These are phyloP conservation scores for Cadophora sp. DNA, from an alignment of 2,329 filamentous ascomycete genomes.

Conservation along the genomic window DNA sequence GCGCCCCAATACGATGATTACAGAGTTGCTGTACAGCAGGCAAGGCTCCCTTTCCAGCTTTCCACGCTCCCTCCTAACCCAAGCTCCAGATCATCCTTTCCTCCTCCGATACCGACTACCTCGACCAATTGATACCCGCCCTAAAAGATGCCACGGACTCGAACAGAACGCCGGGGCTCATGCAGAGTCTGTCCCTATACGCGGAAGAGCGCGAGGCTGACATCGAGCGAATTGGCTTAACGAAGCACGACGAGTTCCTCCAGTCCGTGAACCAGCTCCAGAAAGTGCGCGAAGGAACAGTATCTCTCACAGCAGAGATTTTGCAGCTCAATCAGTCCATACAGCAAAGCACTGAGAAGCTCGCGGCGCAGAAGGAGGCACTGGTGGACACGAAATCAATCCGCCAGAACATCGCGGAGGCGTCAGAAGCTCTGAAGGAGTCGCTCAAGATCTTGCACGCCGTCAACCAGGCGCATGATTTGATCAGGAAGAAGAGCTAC, in stretches of 20 bases:
- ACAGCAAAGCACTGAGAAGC: slow-evolving; percentile 89
- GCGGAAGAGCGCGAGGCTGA: slow-evolving; percentile 86
- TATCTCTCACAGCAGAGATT: slow-evolving; percentile 87
- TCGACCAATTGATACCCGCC: slow-evolving; percentile 93
- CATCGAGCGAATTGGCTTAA: slow-evolving; percentile 93
- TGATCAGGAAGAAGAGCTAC: slow-evolving; percentile 91
- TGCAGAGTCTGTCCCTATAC: slow-evolving; percentile 81
- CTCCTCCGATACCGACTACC: slow-evolving; percentile 89
- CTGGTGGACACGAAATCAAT: slow-evolving; percentile 92
- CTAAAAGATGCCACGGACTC: slow-evolving; percentile 87
- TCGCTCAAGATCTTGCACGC: slow-evolving; percentile 91
- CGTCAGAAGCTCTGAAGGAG: slow-evolving; percentile 84
- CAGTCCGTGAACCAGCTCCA: slow-evolving; percentile 94
- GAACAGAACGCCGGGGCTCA: slow-evolving; percentile 74
- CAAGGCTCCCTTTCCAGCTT: slow-evolving; percentile 23
- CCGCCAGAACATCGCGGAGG: slow-evolving; percentile 94
- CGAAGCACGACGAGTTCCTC: slow-evolving; percentile 96
- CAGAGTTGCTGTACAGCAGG: slow-evolving; percentile 42
- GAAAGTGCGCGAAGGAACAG: slow-evolving; percentile 87
- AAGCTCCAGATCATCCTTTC: slow-evolving; percentile 84
- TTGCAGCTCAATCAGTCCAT: slow-evolving; percentile 93
- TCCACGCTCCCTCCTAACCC: slow-evolving; percentile 23
- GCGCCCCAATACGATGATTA: slow-evolving; percentile 44
- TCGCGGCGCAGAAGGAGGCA: slow-evolving; percentile 92
- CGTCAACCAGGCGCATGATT: slow-evolving; percentile 92